Evolutionary conservation across 768 basidiomycete species (phyloP).

Genomic region (Hericium erinaceus): DNA sequence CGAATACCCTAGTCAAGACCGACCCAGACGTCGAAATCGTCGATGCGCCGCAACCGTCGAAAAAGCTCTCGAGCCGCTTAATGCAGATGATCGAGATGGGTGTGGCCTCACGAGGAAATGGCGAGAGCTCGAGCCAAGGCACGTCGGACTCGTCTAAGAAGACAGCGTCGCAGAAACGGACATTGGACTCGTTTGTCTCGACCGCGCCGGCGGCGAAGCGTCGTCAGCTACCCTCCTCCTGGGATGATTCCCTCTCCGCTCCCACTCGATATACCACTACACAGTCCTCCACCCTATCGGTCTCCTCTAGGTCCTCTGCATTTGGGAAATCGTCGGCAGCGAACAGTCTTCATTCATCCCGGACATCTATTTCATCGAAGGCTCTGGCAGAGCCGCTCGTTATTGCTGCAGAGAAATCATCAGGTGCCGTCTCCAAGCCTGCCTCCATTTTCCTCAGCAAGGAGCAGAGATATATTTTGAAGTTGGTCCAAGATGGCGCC

Average conservation of each 20-base stretch:
- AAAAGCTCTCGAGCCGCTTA: conserved; percentile 18
- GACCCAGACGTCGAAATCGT: conserved; percentile 27
- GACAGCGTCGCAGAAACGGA: conserved; percentile 14
- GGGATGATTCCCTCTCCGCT: conserved; percentile 1
- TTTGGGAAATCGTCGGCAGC: background rate
- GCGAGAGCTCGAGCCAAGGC: background rate
- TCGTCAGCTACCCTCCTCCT: conserved; percentile 12
- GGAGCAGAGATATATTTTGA: conserved; percentile 81
- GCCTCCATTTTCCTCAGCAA: conserved; percentile 58
- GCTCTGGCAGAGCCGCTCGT: conserved; percentile 7
- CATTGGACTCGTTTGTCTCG: conserved; percentile 8
- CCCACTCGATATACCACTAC: background rate
- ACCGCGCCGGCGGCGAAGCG: conserved; percentile 2
- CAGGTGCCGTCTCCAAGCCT: conserved; percentile 13
- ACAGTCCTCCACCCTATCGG: background rate
- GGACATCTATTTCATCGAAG: background rate
- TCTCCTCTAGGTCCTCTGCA: background rate
- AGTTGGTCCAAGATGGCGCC: conserved; percentile 59
- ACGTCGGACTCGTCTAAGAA: conserved; percentile 2
- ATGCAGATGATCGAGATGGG: conserved; percentile 12
- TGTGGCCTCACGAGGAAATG: conserved; percentile 8
- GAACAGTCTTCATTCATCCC: too few relatives aligned
- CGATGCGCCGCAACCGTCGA: conserved; percentile 30
- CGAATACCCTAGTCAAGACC: conserved; percentile 14
- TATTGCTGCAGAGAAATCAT: conserved; percentile 20